These are phyloP conservation scores for Ajuga chamaepitys DNA, from an alignment of 257 asterid genomes.

Conservation along the genomic window DNA sequence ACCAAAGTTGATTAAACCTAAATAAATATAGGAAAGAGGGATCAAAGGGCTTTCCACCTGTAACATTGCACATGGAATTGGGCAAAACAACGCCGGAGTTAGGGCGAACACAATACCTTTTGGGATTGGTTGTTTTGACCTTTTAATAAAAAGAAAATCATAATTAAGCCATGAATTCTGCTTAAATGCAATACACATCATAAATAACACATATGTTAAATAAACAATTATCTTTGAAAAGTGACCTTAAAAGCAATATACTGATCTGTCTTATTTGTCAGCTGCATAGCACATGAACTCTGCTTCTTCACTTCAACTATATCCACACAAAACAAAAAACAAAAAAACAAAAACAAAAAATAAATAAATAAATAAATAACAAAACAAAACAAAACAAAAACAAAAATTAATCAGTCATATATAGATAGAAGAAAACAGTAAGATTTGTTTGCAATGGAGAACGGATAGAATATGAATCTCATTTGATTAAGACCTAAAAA, in stretches of 20 bases:
- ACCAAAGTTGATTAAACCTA: background rate
- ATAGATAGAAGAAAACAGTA: background rate
- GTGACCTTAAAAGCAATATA: constrained; percentile 77
- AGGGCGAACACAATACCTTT: constrained; percentile 78
- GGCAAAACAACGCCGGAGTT: constrained; percentile 77
- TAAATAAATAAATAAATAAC: constrained; percentile 1
- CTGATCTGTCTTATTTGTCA: constrained; percentile 70
- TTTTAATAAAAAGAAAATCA: constrained; percentile 12
- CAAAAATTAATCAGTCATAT: background rate
- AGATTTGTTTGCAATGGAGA: background rate
- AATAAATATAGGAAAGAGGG: background rate
- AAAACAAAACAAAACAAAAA: too few species aligned
- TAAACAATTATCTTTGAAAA: background rate
- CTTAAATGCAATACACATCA: background rate
- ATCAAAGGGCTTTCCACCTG: constrained; percentile 36
- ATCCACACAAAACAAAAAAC: constrained; percentile 23
- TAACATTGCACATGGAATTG: constrained; percentile 57
- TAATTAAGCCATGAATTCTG: background rate
- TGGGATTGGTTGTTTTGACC: constrained; percentile 93
- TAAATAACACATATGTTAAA: background rate
- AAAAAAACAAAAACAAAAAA: constrained; percentile 7
- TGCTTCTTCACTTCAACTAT: constrained; percentile 83
- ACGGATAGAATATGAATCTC: background rate
- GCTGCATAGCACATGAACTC: constrained; percentile 73
- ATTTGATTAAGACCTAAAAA: constrained; percentile 5